Conservation (phyloP, 495 filamentous ascomycete genomes). For the Penicillium canariense region DNA sequence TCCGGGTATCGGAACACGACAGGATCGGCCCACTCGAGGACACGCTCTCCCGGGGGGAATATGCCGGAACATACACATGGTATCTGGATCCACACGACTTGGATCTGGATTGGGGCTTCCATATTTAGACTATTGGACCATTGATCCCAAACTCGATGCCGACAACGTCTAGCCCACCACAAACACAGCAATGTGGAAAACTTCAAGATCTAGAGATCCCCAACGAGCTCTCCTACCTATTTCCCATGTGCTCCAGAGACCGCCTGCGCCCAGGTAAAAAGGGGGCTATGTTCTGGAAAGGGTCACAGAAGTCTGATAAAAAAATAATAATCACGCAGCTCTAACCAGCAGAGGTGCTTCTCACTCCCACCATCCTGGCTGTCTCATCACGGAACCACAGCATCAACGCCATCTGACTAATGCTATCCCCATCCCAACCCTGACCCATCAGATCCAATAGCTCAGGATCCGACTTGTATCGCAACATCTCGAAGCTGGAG, state of each 20-base stretch:
- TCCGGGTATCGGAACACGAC: slow-evolving; percentile 25
- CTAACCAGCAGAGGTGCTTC: not conserved
- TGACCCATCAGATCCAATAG: slow-evolving; percentile 16
- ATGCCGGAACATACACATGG: not conserved
- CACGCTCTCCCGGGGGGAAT: slow-evolving; percentile 6
- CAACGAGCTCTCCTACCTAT: no score
- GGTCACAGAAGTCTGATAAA: no score
- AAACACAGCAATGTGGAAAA: no score
- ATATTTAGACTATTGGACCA: no score
- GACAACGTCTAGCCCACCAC: no score
- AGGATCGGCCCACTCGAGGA: slow-evolving; percentile 24
- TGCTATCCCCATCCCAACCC: slow-evolving; percentile 21
- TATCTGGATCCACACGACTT: no score
- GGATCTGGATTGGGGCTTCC: no score
- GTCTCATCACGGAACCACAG: slow-evolving; percentile 28
- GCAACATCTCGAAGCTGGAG: slow-evolving; percentile 28
- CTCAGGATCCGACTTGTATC: slow-evolving; percentile 23
- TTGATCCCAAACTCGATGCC: no score
- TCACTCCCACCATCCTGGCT: not conserved
- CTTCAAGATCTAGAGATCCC: no score
- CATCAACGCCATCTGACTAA: slow-evolving; percentile 27
- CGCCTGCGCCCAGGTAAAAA: not conserved
- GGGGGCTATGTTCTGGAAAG: no score
- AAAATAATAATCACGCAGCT: not conserved
- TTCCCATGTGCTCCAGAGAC: no score